phyloP scores from a whole-genome alignment of 345 rosid genomes.

The Populus nigra region DNA sequence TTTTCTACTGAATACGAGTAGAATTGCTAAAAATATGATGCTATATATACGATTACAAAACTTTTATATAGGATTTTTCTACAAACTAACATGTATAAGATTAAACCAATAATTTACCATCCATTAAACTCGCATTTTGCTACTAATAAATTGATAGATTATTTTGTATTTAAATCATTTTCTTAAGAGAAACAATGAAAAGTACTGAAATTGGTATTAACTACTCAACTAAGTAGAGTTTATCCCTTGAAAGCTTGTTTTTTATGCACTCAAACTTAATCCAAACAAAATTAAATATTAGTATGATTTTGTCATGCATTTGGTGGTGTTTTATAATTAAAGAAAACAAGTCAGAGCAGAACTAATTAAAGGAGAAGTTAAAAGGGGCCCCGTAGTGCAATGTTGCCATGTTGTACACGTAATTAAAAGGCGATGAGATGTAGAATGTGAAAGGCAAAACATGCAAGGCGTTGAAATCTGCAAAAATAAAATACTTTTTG shows the following conservation, averaged over 20 bases:
- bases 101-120: not conserved
- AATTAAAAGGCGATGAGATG: slow-evolving; percentile 11
- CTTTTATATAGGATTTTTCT: no score
- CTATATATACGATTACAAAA: no score
- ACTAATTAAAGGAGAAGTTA: not conserved
- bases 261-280: no score
- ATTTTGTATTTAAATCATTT: not conserved
- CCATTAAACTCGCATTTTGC: no score
- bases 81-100: no score
- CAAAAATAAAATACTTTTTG: slow-evolving; percentile 7
- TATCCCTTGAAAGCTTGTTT: no score
- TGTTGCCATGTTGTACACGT: slow-evolving; percentile 5
- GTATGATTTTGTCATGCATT: not conserved
- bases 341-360: not conserved
- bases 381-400: not conserved
- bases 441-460: slow-evolving; percentile 2
- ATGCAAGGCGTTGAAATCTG: slow-evolving; percentile 13
- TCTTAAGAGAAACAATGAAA: no score
- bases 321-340: not conserved
- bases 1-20: no score
- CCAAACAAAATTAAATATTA: not conserved
- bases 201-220: not conserved
- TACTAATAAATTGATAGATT: not conserved
- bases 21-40: no score
- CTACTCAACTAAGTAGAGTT: not conserved